These are phyloP conservation scores for Leccinum ambiguum DNA, from an alignment of 1,284 basidiomycete species.

Conservation along the genomic window DNA sequence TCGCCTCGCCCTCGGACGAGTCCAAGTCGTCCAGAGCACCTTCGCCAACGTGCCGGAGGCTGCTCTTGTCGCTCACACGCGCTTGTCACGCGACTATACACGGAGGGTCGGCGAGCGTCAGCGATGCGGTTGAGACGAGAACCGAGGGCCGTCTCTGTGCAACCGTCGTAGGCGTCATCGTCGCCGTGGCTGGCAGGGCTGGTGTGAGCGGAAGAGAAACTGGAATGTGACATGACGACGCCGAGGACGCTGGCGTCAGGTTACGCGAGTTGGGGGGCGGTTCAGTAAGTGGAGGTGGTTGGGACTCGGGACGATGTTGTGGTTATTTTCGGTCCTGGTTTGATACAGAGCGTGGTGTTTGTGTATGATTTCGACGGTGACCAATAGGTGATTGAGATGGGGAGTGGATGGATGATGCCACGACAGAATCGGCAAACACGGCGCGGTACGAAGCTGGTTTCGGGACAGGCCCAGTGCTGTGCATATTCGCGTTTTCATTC, in stretches of 20 bases:
- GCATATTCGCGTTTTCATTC: conserved; percentile 14
- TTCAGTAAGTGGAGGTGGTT: conserved; percentile 21
- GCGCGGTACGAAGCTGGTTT: conserved; percentile 28
- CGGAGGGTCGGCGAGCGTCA: conserved; percentile 36
- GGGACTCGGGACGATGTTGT: conserved; percentile 23
- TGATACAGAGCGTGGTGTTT: conserved; percentile 18
- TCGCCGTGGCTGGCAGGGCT: conserved; percentile 37
- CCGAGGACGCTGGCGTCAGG: conserved; percentile 55
- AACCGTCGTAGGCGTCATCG: conserved; percentile 32
- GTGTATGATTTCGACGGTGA: conserved; percentile 11
- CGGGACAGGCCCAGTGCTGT: conserved; percentile 16
- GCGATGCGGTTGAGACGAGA: conserved; percentile 23
- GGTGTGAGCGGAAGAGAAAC: conserved; percentile 43
- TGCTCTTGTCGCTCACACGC: conserved; percentile 38
- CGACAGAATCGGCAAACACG: conserved; percentile 26
- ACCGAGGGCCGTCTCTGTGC: conserved; percentile 30
- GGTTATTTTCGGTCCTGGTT: conserved; percentile 26
- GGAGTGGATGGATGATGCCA: conserved; percentile 19
- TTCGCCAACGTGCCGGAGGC: conserved; percentile 63
- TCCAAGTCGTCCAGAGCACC: conserved; percentile 77
- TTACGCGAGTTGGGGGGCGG: conserved; percentile 37
- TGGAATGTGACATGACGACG: conserved; percentile 49
- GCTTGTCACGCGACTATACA: conserved; percentile 31
- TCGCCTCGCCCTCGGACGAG: conserved; percentile 46
- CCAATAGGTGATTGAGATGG: conserved; percentile 26